Base-by-base conservation (phyloP, 129 eudicot species). In the Chrysanthemum lavandulifolium region DNA sequence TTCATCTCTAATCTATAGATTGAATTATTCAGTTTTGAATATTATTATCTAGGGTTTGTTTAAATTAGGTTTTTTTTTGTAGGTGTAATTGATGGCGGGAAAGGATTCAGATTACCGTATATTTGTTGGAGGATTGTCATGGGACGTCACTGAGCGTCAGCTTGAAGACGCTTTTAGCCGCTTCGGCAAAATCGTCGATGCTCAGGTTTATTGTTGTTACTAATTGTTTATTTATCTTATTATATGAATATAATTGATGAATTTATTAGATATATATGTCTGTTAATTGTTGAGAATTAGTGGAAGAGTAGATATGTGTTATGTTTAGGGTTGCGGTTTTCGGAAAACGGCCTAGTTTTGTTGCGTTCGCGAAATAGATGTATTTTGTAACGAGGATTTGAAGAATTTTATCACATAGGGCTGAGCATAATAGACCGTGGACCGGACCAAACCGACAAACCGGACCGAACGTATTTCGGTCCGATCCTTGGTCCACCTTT, bases 101-200 rank as follows among this genome's bases (percentile, higher is more conserved):
- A 89, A 84, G 61, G 98, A 87, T 9, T 83, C 87, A 2, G 98
- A 93, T 1, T 72, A 93, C 85, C 92, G 98, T 67, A 82, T 93
- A 61, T 93, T 93, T 45, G 87, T 93, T 10, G 98, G 98, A 40
- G 98, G 98, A 11, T 63, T 93, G 19, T 86, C 96, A 60, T 84
- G 92, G 88, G 94, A 89, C 56, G 84, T 90, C 52, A 85, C 95
- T 0, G 87, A 89, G 74, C 94, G 92, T 68, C 98, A 89, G 80
- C 96, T 93, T 33, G 86, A 85, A 82, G 89, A 78, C 61, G 85
- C 96, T n/a, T 93, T 93, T 71, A 57, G 83, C 76, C 96, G 96
- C 73, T 93, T 81, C 11, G 98, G 98, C 80, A 93, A 89, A 82
- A 82, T 93, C 68, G 14, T 93, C 61, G 92, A 89, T 72, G 74